phyloP scores from a whole-genome alignment of 1,139 yeast species.

The Taphrina deformans region DNA sequence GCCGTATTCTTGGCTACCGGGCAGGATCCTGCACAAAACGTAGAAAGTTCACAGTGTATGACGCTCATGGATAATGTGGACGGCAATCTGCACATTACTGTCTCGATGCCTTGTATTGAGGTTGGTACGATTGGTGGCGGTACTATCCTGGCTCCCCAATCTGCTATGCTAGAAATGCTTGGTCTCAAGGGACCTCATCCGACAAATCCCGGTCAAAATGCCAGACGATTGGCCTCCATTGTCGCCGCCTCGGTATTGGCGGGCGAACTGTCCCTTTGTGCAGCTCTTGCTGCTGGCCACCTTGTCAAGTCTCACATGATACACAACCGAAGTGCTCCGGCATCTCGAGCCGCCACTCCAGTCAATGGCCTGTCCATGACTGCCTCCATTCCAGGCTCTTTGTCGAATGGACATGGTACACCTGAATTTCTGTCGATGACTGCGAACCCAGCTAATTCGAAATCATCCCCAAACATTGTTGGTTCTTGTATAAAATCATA shows the following conservation, averaged over 20 bases:
- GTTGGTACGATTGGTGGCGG: constrained; percentile 99
- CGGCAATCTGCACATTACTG: constrained; percentile 86
- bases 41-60: constrained; percentile 95
- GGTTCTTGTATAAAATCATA: constrained; percentile 32
- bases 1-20: constrained; percentile 94
- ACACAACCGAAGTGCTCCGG: constrained; percentile 63
- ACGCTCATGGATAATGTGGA: constrained; percentile 79
- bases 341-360: constrained; percentile 24
- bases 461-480: constrained; percentile 13
- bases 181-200: constrained; percentile 97
- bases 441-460: not conserved
- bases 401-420: not conserved
- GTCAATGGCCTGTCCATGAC: constrained; percentile 15
- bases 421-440: constrained; percentile 22
- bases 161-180: constrained; percentile 88
- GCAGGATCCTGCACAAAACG: constrained; percentile 61
- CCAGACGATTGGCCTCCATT: constrained; percentile 89
- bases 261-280: constrained; percentile 88
- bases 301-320: constrained; percentile 97
- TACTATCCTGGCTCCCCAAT: constrained; percentile 94
- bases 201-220: constrained; percentile 88
- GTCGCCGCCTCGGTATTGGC: constrained; percentile 96
- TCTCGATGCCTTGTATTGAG: constrained; percentile 97
- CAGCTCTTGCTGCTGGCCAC: constrained; percentile 98
- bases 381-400: not conserved